Evolutionary conservation across 1,284 basidiomycete genomes (phyloP).

Genomic region (Leucocoprinus gongylophorus): DNA sequence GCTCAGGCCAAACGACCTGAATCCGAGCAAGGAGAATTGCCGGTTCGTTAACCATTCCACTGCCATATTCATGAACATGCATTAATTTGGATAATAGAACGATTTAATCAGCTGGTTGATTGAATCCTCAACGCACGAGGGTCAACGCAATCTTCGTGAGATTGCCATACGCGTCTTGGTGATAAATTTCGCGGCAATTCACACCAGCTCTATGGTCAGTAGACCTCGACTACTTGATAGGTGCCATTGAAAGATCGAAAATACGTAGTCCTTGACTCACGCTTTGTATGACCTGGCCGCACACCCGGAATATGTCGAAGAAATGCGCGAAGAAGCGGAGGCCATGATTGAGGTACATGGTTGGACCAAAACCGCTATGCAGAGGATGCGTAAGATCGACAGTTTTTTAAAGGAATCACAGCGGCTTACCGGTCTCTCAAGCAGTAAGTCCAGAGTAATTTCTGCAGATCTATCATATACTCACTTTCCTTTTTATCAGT

Average conservation of each 20-base stretch:
- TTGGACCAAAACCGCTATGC: slow-evolving; percentile 37
- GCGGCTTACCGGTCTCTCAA: slow-evolving; percentile 17
- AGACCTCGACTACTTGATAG: background rate
- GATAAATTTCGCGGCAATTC: slow-evolving; percentile 33
- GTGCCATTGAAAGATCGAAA: background rate
- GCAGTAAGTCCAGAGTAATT: background rate
- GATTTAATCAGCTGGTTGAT: slow-evolving; percentile 32
- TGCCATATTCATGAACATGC: too few species aligned
- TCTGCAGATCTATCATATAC: background rate
- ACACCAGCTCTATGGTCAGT: slow-evolving; percentile 27
- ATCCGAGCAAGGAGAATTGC: too few species aligned
- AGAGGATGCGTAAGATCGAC: slow-evolving; percentile 40
- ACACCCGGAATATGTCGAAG: slow-evolving; percentile 32
- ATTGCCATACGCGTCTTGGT: slow-evolving; percentile 26
- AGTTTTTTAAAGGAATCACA: slow-evolving; percentile 43
- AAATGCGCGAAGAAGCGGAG: slow-evolving; percentile 41
- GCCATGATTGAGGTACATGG: slow-evolving; percentile 31
- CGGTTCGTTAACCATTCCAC: too few species aligned
- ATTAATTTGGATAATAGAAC: slow-evolving; percentile 13
- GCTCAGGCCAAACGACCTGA: too few species aligned
- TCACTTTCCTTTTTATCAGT: slow-evolving; percentile 5
- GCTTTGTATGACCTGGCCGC: slow-evolving; percentile 36
- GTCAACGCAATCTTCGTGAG: slow-evolving; percentile 11
- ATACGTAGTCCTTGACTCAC: slow-evolving; percentile 23
- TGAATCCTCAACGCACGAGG: slow-evolving; percentile 15